Base-by-base conservation (phyloP, 164 flowering plant genomes). In the Sedum album region DNA sequence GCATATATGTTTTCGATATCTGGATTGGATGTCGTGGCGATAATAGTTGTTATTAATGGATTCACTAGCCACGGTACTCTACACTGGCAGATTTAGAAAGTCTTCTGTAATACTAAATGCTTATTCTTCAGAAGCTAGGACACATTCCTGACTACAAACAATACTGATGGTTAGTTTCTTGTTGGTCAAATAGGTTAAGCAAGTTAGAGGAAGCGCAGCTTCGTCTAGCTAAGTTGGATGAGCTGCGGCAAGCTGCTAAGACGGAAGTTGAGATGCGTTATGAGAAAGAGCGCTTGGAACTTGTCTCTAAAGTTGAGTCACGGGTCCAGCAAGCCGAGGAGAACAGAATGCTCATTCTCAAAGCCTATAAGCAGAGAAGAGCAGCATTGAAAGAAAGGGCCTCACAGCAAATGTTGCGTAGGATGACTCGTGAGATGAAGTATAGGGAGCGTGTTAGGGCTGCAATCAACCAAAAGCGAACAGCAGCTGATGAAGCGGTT, bases 231-330 rank as follows among this genome's bases (percentile, higher is more conserved):
- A 88, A 78, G 76, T 68, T 92, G 79, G 89, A 90, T 83, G 89
- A 89, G 79, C 49, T 86, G 78, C 85, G 98, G 66, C 96, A 85
- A 76, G 95, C 94, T 28, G 99, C 98, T 53, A 92, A 85, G 81
- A 84, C 60, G 20, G 87, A 81, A 25, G 91, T 82, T 6, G 83
- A 89, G 75, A 71, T 77, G 83, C 96, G 94, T 67, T 81, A 75
- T 66, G 84, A 82, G 77, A 83, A 79, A 75, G 82, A 92, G 70
- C 82, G 96, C 21, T 83, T 82, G 75, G 83, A 85, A 72, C 87
- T 90, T 60, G 91, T 86, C 20, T 69, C 84, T 39, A 85, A 88
- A 73, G 96, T 95, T 30, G 88, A 88, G 69, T 80, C 81, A 49
- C 78, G 96, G 18, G 83, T 85, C 75, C 92, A 82, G 75, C 86